Evolutionary conservation across 768 basidiomycete genomes (phyloP).

Genomic region (Suillus ampliporus): DNA sequence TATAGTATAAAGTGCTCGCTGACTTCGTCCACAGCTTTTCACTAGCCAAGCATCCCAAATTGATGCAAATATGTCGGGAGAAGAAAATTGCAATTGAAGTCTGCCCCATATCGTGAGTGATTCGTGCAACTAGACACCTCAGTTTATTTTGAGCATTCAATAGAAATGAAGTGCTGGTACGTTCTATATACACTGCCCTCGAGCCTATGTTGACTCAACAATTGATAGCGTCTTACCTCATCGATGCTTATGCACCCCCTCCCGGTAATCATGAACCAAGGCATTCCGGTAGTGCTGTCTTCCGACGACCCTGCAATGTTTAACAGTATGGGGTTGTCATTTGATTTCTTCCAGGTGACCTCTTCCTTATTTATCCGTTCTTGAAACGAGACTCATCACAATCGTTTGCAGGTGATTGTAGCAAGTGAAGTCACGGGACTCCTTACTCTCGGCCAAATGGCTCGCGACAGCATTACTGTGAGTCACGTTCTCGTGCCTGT

Average conservation of each 20-base stretch:
- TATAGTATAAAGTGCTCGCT: background rate
- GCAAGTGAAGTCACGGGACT: constrained; percentile 69
- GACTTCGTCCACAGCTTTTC: constrained; percentile 41
- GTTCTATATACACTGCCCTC: constrained; percentile 3
- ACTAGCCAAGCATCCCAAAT: constrained; percentile 49
- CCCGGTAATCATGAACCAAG: constrained; percentile 68
- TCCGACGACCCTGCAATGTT: constrained; percentile 79
- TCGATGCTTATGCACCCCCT: constrained; percentile 81
- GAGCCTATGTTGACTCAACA: constrained; percentile 1
- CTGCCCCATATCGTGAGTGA: constrained; percentile 53
- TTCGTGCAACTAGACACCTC: background rate
- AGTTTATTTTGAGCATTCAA: background rate
- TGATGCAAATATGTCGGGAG: constrained; percentile 51
- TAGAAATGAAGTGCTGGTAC: constrained; percentile 75
- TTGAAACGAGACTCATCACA: background rate
- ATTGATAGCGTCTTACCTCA: constrained; percentile 65
- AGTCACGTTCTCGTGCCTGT: background rate
- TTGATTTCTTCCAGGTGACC: constrained; percentile 73
- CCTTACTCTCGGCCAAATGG: constrained; percentile 60
- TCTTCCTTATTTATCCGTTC: constrained; percentile 1
- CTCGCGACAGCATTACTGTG: constrained; percentile 67
- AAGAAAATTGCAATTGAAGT: constrained; percentile 48
- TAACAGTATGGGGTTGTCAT: constrained; percentile 75
- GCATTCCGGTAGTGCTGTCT: constrained; percentile 69
- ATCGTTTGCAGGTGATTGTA: constrained; percentile 53